Evolutionary conservation across 768 basidiomycete genomes (phyloP).

Genomic region (Trametes coccinea): DNA sequence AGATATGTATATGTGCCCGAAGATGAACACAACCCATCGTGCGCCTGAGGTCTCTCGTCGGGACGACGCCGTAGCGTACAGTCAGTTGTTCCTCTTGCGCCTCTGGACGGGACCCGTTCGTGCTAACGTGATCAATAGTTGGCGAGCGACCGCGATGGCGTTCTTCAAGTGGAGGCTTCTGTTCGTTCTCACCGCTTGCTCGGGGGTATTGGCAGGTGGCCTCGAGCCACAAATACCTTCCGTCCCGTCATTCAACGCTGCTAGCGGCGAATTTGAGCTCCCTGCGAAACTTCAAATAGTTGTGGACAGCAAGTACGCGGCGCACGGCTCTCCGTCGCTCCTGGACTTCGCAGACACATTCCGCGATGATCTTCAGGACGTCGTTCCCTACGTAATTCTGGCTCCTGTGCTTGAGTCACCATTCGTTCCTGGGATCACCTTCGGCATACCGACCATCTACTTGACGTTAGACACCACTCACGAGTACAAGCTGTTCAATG

Average conservation of each 20-base stretch:
- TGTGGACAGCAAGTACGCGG: constrained; percentile 36
- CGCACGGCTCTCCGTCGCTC: constrained; percentile 33
- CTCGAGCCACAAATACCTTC: constrained; percentile 40
- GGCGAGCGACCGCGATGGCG: neutral
- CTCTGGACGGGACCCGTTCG: neutral
- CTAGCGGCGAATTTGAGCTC: constrained; percentile 33
- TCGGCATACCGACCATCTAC: constrained; percentile 28
- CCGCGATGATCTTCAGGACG: constrained; percentile 34
- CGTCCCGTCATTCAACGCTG: constrained; percentile 35
- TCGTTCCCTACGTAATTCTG: constrained; percentile 34
- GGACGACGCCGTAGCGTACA: neutral
- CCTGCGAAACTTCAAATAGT: constrained; percentile 35
- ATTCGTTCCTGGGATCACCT: constrained; percentile 15
- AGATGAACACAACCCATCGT: neutral
- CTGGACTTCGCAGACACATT: constrained; percentile 40
- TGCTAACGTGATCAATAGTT: neutral
- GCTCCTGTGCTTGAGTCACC: constrained; percentile 17
- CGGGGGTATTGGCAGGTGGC: constrained; percentile 2
- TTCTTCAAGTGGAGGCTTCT: neutral
- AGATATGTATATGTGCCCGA: neutral
- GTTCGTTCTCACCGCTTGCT: neutral
- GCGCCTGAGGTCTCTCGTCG: neutral
- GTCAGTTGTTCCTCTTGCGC: neutral
- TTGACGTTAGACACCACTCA: constrained; percentile 32
- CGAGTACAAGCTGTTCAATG: constrained; percentile 39